Conservation (phyloP, 371 early-diverging fungal species). For the Blakeslea trispora region DNA sequence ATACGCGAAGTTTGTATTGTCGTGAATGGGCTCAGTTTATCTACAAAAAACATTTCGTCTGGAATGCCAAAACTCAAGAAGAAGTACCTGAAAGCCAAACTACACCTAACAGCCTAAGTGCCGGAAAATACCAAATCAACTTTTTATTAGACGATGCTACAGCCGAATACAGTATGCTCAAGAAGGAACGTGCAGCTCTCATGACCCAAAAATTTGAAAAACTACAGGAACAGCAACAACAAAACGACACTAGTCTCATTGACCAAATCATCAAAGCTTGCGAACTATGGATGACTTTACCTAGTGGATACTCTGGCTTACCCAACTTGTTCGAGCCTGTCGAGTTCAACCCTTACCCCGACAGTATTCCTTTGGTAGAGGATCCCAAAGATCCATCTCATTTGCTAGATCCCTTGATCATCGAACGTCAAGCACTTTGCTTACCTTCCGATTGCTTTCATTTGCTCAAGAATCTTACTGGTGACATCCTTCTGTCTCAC, state of each 20-base stretch:
- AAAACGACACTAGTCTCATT: constrained; percentile 8
- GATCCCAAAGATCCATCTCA: constrained; percentile 66
- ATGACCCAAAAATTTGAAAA: constrained; percentile 18
- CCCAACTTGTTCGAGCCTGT: constrained; percentile 49
- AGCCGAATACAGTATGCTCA: neutral
- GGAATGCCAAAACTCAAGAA: constrained; percentile 52
- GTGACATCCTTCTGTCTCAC: constrained; percentile 70
- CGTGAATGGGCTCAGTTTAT: constrained; percentile 85
- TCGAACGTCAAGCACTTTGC: constrained; percentile 61
- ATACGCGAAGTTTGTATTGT: constrained; percentile 75
- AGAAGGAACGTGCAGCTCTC: constrained; percentile 15
- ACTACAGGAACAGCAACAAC: neutral
- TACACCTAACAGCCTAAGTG: constrained; percentile 3
- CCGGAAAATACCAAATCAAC: constrained; percentile 39
- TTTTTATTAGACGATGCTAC: constrained; percentile 10
- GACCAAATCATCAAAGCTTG: constrained; percentile 35
- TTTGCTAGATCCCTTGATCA: constrained; percentile 59
- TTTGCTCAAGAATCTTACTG: constrained; percentile 69
- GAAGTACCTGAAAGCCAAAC: constrained; percentile 25
- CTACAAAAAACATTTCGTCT: constrained; percentile 70
- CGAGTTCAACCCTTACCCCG: constrained; percentile 64
- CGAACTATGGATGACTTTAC: constrained; percentile 42
- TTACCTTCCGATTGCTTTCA: constrained; percentile 70
- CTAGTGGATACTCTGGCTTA: constrained; percentile 41
- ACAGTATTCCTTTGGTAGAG: constrained; percentile 56